Percentiles rank a stretch among this genome's conserved stretches.
These are phyloP conservation scores for Monilinia vaccinii-corymbosi DNA, from an alignment of 2,329 filamentous ascomycete genomes.

Conservation along the genomic window DNA sequence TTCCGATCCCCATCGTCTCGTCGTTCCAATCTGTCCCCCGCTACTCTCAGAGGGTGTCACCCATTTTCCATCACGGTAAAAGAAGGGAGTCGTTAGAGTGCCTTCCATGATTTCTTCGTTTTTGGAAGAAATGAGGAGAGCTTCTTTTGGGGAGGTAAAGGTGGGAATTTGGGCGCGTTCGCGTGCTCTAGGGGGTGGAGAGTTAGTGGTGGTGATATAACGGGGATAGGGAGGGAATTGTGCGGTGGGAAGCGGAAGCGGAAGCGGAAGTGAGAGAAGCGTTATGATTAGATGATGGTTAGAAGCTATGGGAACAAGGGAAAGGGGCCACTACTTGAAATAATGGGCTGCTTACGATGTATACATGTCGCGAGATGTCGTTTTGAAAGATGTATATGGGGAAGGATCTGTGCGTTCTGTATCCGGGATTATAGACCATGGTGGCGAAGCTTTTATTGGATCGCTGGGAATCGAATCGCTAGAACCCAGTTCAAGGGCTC, in stretches of 20 bases:
- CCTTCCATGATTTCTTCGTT: conserved; percentile 72
- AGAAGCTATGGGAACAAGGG: too few species aligned
- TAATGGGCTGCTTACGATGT: conserved; percentile 19
- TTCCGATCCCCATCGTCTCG: conserved; percentile 73
- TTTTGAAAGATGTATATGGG: conserved; percentile 73
- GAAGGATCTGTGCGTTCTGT: conserved; percentile 40
- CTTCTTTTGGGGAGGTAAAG: conserved; percentile 44
- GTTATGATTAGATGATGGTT: too few species aligned
- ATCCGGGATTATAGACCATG: conserved; percentile 6
- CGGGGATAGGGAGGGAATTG: neutral
- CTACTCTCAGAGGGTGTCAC: conserved; percentile 68
- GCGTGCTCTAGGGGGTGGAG: conserved; percentile 43
- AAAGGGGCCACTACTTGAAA: too few species aligned
- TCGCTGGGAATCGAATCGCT: conserved; percentile 22
- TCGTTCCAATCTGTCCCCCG: conserved; percentile 77
- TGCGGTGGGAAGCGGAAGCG: neutral
- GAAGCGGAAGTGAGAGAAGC: neutral
- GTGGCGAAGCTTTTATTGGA: conserved; percentile 13
- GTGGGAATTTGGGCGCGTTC: conserved; percentile 44
- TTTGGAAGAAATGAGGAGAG: conserved; percentile 58
- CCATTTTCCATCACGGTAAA: conserved; percentile 66
- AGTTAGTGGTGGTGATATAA: neutral
- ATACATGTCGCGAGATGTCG: conserved; percentile 65
- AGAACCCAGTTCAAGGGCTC: conserved; percentile 19
- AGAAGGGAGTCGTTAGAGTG: conserved; percentile 73